These are phyloP conservation scores for Apiotrichum siamense DNA, from an alignment of 1,284 basidiomycete species.

Conservation along the genomic window DNA sequence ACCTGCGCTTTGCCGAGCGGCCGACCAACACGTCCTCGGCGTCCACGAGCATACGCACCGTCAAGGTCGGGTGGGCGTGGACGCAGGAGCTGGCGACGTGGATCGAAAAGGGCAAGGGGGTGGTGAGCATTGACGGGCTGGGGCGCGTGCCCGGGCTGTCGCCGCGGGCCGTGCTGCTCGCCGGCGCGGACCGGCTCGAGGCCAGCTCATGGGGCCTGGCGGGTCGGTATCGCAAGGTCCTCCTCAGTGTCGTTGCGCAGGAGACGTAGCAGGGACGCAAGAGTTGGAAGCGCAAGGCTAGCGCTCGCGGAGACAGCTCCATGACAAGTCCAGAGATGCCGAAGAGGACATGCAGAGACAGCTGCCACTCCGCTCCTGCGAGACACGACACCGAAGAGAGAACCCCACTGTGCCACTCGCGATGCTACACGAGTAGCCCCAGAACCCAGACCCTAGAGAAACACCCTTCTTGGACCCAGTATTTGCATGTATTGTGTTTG, in stretches of 20 bases:
- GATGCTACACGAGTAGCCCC: no score
- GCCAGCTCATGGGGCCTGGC: slow-evolving; percentile 21
- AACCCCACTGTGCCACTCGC: no score
- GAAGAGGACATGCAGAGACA: no score
- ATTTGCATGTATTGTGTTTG: no score
- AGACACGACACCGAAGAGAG: no score
- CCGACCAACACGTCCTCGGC: not conserved
- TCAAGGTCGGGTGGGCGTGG: slow-evolving; percentile 14
- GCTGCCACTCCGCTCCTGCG: no score
- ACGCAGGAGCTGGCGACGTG: slow-evolving; percentile 14
- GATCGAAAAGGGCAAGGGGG: slow-evolving; percentile 17
- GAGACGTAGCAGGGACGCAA: not conserved
- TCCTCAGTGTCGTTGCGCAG: slow-evolving; percentile 4
- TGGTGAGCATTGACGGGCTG: slow-evolving; percentile 12
- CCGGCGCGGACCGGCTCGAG: slow-evolving; percentile 14
- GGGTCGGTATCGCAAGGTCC: slow-evolving; percentile 15
- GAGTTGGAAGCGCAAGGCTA: no score
- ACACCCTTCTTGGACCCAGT: no score
- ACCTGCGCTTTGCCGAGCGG: slow-evolving; percentile 4
- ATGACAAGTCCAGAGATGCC: no score
- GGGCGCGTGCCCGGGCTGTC: slow-evolving; percentile 10
- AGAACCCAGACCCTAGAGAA: no score
- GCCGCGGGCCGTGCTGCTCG: slow-evolving; percentile 6
- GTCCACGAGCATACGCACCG: not conserved
- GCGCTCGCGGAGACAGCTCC: no score